Percentiles rank a stretch among this genome's conserved stretches.
Evolutionary conservation across 169 alveolate genomes (phyloP).

Genomic region (Sarcocystis neurona): DNA sequence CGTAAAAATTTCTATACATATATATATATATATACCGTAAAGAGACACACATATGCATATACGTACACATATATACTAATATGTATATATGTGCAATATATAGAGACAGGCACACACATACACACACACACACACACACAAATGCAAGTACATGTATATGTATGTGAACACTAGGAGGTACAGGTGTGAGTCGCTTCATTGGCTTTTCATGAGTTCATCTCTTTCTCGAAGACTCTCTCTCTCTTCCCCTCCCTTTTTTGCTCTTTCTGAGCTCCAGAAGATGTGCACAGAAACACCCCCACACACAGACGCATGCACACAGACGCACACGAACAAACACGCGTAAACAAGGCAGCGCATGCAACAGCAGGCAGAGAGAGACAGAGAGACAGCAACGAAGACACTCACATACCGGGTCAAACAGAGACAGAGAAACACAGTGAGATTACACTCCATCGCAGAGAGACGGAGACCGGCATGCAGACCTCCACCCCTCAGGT

Average conservation of each 20-base stretch:
- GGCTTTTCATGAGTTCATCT: background rate
- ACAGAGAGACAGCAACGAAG: no score
- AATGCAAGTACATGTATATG: background rate
- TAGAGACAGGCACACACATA: background rate
- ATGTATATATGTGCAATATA: background rate
- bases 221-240: background rate
- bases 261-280: background rate
- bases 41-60: background rate
- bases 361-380: no score
- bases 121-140: background rate
- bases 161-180: background rate
- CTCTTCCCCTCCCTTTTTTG: background rate
- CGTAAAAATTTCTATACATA: background rate
- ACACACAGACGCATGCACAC: no score
- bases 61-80: background rate
- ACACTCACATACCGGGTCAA: no score
- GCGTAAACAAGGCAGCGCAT: no score
- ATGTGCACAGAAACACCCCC: no score
- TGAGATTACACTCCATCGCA: no score
- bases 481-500: no score
- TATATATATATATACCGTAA: background rate
- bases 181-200: background rate
- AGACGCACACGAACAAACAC: no score
- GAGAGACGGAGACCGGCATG: no score
- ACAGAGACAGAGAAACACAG: no score